Conservation (phyloP, 2,329 filamentous ascomycete genomes). For the Leptographium radiaticola region DNA sequence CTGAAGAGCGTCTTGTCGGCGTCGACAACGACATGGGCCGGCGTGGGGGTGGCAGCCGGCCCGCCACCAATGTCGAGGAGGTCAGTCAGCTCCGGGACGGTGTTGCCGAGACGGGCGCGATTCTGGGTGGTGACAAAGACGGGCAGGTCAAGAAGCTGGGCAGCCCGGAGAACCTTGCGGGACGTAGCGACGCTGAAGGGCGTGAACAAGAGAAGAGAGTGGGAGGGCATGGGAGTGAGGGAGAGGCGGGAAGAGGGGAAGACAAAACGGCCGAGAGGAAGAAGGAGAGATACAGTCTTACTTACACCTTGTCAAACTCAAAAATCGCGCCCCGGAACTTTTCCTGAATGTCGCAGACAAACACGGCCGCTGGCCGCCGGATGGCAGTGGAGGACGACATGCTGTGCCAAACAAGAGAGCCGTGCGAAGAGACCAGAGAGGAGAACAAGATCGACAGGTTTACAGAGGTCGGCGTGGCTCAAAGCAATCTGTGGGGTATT, state of each 20-base stretch:
- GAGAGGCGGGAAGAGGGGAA: conserved; percentile 3
- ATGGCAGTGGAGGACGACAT: conserved; percentile 1
- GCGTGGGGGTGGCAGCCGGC: conserved; percentile 7
- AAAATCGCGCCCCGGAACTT: conserved; percentile 76
- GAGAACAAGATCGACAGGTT: too few relatives aligned
- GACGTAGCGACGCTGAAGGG: conserved; percentile 46
- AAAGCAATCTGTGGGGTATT: too few relatives aligned
- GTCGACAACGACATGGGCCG: conserved; percentile 21
- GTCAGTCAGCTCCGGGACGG: conserved; percentile 55
- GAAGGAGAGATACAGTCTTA: background rate
- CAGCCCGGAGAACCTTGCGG: conserved; percentile 54
- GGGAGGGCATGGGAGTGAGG: background rate
- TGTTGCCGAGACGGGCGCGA: conserved; percentile 62
- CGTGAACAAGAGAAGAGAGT: background rate
- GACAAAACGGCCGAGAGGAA: background rate
- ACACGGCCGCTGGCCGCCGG: conserved; percentile 24
- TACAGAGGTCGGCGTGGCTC: too few relatives aligned
- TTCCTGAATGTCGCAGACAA: conserved; percentile 87
- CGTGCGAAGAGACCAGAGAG: background rate
- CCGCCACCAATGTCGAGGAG: conserved; percentile 36
- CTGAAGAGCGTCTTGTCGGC: conserved; percentile 83
- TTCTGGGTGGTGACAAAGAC: conserved; percentile 82
- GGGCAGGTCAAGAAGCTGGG: conserved; percentile 56
- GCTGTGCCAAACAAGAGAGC: background rate
- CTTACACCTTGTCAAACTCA: conserved; percentile 71